Conservation (phyloP, 2,329 filamentous ascomycete genomes). For the Penicillium sclerotigenum region DNA sequence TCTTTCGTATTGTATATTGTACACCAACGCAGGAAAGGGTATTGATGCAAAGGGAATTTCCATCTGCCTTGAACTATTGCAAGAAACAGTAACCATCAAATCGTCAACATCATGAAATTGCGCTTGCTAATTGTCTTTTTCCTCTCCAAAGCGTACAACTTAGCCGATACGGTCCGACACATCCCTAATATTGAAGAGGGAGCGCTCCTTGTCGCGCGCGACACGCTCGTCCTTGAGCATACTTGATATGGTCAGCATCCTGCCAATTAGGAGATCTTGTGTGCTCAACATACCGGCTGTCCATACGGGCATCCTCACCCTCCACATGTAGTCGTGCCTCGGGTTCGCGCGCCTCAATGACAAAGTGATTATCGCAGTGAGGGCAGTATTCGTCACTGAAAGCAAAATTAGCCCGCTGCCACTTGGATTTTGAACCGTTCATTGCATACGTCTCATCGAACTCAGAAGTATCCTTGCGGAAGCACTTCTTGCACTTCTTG, state of each 20-base stretch:
- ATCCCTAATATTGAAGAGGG: constrained; percentile 73
- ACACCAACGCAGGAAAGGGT: constrained; percentile 17
- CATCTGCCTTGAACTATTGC: constrained; percentile 7
- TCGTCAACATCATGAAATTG: constrained; percentile 34
- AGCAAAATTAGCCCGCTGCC: background rate
- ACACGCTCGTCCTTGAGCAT: constrained; percentile 92
- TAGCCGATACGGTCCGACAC: constrained; percentile 74
- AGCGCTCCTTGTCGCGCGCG: constrained; percentile 55
- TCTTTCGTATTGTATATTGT: constrained; percentile 18
- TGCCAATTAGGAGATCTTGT: background rate
- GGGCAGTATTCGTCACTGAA: constrained; percentile 92
- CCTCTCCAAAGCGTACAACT: background rate
- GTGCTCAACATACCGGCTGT: constrained; percentile 56
- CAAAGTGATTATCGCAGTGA: constrained; percentile 97
- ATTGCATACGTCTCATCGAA: constrained; percentile 72
- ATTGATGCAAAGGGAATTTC: constrained; percentile 14
- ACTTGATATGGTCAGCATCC: constrained; percentile 35
- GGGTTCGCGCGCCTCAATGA: constrained; percentile 82
- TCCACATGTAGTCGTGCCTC: constrained; percentile 82
- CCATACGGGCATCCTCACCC: constrained; percentile 81
- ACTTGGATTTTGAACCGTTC: background rate
- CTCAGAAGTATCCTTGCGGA: constrained; percentile 86
- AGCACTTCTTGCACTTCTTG: constrained; percentile 98
- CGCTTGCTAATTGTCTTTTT: background rate
- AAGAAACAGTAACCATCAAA: constrained; percentile 17